Conservation (phyloP, 306 rosid genomes). For the Trifolium fragiferum region DNA sequence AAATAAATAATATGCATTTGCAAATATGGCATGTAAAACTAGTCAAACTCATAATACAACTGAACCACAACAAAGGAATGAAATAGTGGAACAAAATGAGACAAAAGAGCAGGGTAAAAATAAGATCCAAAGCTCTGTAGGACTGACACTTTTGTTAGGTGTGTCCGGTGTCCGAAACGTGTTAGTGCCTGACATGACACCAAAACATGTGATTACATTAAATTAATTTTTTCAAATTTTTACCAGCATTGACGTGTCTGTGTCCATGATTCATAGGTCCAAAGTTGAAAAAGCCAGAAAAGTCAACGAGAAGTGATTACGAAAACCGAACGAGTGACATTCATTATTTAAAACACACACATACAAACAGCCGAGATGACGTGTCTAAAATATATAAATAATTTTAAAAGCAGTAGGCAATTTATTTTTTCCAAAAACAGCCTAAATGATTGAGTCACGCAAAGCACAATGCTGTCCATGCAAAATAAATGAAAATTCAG, state of each 20-base stretch:
- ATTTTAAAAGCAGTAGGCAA: neutral
- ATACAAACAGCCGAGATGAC: neutral
- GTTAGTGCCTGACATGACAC: no score
- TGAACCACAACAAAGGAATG: constrained; percentile 19
- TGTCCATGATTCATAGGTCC: neutral
- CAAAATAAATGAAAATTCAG: constrained; percentile 25
- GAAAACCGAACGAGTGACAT: constrained; percentile 28
- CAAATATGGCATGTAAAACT: neutral
- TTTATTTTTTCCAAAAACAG: constrained; percentile 16
- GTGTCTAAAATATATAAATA: constrained; percentile 8
- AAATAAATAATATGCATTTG: constrained; percentile 26
- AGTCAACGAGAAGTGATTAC: constrained; percentile 6
- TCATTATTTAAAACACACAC: neutral
- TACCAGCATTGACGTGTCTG: no score
- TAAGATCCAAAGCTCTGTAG: neutral
- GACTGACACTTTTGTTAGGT: no score
- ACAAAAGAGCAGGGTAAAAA: neutral
- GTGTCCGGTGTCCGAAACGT: no score
- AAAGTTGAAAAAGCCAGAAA: constrained; percentile 5
- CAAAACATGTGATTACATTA: no score
- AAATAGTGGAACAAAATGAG: constrained; percentile 1
- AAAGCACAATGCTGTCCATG: constrained; percentile 27
- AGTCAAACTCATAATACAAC: constrained; percentile 21
- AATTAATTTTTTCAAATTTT: no score
- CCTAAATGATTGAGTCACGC: constrained; percentile 29